Evolutionary conservation across 2,329 filamentous ascomycete genomes (phyloP).

Genomic region (Botrytis fragariae): DNA sequence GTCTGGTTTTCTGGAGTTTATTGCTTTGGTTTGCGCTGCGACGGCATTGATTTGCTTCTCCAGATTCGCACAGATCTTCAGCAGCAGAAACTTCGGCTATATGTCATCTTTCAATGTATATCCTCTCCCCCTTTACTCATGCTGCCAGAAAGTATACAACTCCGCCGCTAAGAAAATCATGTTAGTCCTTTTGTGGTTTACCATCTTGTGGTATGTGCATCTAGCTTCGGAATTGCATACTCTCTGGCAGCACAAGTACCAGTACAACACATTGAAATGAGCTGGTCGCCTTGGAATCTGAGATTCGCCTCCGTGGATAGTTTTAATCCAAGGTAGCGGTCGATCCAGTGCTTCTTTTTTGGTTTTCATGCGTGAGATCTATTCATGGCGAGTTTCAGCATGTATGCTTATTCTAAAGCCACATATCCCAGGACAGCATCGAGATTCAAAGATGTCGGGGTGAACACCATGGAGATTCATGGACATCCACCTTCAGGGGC

Average conservation of each 20-base stretch:
- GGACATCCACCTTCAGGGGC: neutral
- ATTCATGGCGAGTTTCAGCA: neutral
- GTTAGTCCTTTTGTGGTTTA: neutral
- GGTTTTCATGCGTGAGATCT: neutral
- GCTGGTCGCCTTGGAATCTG: neutral
- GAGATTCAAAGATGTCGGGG: neutral
- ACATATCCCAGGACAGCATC: neutral
- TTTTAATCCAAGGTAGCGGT: neutral
- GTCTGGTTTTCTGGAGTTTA: neutral
- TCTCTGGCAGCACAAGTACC: neutral
- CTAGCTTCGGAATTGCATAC: neutral
- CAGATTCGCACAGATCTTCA: neutral
- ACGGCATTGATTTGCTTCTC: neutral
- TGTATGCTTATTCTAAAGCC: neutral
- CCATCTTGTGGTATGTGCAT: neutral
- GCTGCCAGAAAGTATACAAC: neutral
- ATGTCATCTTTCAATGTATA: neutral
- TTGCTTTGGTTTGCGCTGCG: neutral
- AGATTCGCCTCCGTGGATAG: neutral
- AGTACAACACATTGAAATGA: neutral
- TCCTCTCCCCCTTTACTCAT: neutral
- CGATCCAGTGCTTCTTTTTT: conserved; percentile 1
- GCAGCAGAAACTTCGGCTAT: neutral
- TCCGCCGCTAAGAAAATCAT: neutral
- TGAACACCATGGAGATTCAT: neutral